Base-by-base conservation (phyloP, 1,284 basidiomycete species). In the Anthracocystis panici-leucophaei region DNA sequence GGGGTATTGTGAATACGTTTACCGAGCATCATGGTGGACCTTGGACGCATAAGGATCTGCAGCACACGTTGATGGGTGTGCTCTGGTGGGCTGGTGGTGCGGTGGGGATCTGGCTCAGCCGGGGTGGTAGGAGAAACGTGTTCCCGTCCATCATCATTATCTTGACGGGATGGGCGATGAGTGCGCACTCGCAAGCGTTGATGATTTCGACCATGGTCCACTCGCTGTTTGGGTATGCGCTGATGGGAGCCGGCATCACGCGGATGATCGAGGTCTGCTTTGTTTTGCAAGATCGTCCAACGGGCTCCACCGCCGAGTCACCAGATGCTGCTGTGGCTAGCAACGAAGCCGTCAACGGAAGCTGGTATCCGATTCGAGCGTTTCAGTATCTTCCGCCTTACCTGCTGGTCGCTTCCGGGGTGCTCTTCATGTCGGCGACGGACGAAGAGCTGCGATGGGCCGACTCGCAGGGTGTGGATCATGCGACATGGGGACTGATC, bases 211-310 rank as follows among this genome's bases (percentile, higher is more conserved):
- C 82, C 11, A 77, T 92, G 91, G 91, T 96, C 2, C 94, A 97
- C 80, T 88, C 88, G 1, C 88, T 91, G 59, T 96, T 97, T 77
- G 95, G 94, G 14, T 89, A 91, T 78, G 91, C 92, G 0, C 89
- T 98, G 18, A 94, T 95, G 88, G 88, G 91, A 0, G 95, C 94
- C 0, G 95, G 94, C 16, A 72, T 92, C 10, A 86, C 92, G 0
- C 91, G 95, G 40, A 90, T 97, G 62, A 87, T 96, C 64, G 95
- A 97, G 84, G 89, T 97, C 23, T 94, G 92, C 86, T 95, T 95
- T 70, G 86, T 90, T 9, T 84, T 89, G 6, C 76, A 86, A 21
- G 88, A 88, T 54, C 63, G 76, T 29, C 84, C 81, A 3, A 82
- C 82, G 0, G 83, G 82, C 14, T 45, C 61, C n/a, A 60, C 63